phyloP scores from a whole-genome alignment of 768 basidiomycete species.

The Naematelia encephala region DNA sequence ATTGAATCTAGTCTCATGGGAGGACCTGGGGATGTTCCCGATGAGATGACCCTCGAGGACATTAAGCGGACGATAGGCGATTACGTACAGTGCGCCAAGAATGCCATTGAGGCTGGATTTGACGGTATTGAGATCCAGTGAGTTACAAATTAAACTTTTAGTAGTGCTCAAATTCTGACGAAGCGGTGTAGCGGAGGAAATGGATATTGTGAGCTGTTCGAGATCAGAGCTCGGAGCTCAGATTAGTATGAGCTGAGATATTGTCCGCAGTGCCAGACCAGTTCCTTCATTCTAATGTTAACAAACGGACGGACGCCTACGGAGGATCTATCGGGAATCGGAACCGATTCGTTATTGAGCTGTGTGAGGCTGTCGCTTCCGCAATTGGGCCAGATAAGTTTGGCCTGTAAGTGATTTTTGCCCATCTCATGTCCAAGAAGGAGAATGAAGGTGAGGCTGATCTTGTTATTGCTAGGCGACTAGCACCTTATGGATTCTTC shows the following conservation, averaged over 20 bases:
- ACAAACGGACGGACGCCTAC: conserved; percentile 51
- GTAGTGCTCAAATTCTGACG: conserved; percentile 64
- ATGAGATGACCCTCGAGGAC: conserved; percentile 36
- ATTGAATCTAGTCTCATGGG: background rate
- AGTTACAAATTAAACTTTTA: no score
- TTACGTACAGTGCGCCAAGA: conserved; percentile 55
- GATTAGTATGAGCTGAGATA: background rate
- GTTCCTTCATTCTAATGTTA: conserved; percentile 49
- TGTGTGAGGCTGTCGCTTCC: conserved; percentile 42
- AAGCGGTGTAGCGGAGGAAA: conserved; percentile 53
- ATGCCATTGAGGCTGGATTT: conserved; percentile 59
- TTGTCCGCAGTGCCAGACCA: conserved; percentile 23
- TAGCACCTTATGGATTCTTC: conserved; percentile 16
- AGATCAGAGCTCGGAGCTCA: background rate
- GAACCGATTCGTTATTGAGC: conserved; percentile 48
- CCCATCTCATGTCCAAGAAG: conserved; percentile 47
- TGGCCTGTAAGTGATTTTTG: conserved; percentile 40
- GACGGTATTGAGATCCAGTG: conserved; percentile 57
- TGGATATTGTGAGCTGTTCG: conserved; percentile 5
- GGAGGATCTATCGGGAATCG: conserved; percentile 52
- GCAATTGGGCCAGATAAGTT: conserved; percentile 27
- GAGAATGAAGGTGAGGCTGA: conserved; percentile 47
- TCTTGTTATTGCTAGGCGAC: background rate
- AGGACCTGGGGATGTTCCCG: conserved; percentile 2
- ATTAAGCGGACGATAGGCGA: conserved; percentile 25